Base-by-base conservation (phyloP, 192 early-diverging fungal species). In the Umbelopsis sp. region DNA sequence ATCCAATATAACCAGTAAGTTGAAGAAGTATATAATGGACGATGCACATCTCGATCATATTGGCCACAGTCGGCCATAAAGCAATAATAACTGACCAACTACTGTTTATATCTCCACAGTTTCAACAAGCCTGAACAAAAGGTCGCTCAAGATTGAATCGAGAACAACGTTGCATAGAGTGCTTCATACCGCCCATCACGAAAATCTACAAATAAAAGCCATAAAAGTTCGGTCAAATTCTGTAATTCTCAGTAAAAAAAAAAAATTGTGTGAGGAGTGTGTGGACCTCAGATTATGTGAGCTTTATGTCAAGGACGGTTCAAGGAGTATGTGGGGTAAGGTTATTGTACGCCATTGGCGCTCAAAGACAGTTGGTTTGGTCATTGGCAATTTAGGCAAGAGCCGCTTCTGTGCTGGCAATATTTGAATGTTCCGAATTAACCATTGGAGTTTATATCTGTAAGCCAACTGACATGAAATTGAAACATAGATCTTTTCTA, bases 1-100 rank as follows among this genome's bases (percentile, higher is more conserved):
- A 77, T 95, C 52, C 78, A 96, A 49, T 94, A 91, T 67, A 84
- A 92, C 77, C 72, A 90, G 87, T 88, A 83, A 65, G 87, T 83
- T 20, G n/a, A 70, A 18, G 4, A 5, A 27, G n/a, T 37, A n/a
- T 27, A 9, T 44, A 25, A 18, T 50, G 22, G 45, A 23, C 25
- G 51, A 18, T 21, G 5, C 51, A 52, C 23, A 52, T 25, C 21
- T 12, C 6, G 1, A 10, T 41, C 37, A 41, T 41, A 41, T 41
- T 0, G 37, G 37, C 6, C 37, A 41, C 10, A 41, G 37, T 3
- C 37, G 37, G 0, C 10, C 37, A 10, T 41, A 10, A 1, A 41
- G 6, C 10, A 41, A 6, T 6, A 1, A 10, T 41, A 41, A 41
- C 37, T 10, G 2, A 41, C 25, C 0, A 52, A 23, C 22, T 4